A percentile compares a stretch with the other conserved stretches of the same genome.
Evolutionary conservation across 2,329 filamentous ascomycete species (phyloP).

Genomic region (Trichoderma sp.): DNA sequence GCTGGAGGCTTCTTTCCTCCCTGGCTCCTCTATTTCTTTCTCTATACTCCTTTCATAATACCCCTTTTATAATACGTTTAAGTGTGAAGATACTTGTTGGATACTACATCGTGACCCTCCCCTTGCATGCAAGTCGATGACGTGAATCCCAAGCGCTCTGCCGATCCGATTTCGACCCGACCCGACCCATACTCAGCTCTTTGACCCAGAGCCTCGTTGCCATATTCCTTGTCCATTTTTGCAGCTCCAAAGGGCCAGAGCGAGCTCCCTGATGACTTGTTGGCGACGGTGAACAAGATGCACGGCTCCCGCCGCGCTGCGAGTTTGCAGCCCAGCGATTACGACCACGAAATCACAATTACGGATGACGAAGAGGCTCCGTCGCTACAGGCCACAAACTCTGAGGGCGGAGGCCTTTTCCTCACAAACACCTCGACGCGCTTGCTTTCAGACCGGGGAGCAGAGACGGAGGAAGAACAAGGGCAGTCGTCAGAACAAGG

Average conservation of each 20-base stretch:
- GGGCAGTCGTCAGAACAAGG: slow-evolving; percentile 23
- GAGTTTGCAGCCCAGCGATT: slow-evolving; percentile 60
- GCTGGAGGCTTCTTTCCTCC: neutral
- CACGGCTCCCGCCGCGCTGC: slow-evolving; percentile 57
- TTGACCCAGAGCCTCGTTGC: neutral
- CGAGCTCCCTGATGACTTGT: slow-evolving; percentile 27
- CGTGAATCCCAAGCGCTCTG: neutral
- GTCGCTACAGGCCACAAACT: slow-evolving; percentile 32
- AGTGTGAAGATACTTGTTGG: neutral
- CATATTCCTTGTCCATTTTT: neutral
- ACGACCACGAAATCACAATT: slow-evolving; percentile 71
- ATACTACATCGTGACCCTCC: neutral
- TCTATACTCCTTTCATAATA: neutral
- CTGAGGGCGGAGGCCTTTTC: neutral
- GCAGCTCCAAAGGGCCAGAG: neutral
- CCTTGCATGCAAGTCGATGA: neutral
- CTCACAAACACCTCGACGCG: slow-evolving; percentile 22
- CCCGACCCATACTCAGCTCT: neutral
- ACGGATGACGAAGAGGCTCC: slow-evolving; percentile 54
- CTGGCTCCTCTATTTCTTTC: neutral
- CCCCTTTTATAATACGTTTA: neutral
- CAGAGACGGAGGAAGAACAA: slow-evolving; percentile 19
- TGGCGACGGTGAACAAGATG: slow-evolving; percentile 36
- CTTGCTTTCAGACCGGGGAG: slow-evolving; percentile 21
- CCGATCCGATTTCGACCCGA: neutral